Conservation (phyloP, 192 early-diverging fungal genomes). For the Podila minutissima region DNA sequence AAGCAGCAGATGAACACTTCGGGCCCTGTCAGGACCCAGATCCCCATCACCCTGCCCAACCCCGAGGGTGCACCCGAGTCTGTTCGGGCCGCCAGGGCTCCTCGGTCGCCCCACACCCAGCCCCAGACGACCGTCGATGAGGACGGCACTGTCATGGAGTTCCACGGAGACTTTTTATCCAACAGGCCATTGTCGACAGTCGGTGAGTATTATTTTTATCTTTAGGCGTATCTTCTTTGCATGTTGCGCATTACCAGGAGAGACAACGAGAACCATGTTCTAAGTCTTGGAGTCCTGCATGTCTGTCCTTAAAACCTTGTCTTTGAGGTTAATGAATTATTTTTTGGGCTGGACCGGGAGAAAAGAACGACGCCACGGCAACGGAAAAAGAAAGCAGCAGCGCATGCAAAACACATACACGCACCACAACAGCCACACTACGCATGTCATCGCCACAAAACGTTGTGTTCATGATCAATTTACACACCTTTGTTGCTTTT, state of each 20-base stretch:
- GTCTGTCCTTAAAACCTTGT: conserved; percentile 10
- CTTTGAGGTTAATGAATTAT: conserved; percentile 24
- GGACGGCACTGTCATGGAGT: conserved; percentile 43
- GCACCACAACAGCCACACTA: too few relatives aligned
- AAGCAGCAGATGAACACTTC: conserved; percentile 49
- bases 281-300: too few relatives aligned
- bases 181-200: conserved; percentile 56
- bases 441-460: too few relatives aligned
- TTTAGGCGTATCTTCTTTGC: neutral
- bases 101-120: neutral
- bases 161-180: conserved; percentile 11
- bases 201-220: conserved; percentile 34
- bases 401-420: conserved; percentile 11
- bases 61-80: neutral
- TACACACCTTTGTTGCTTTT: too few relatives aligned
- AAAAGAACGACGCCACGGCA: neutral
- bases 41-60: conserved; percentile 51
- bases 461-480: too few relatives aligned
- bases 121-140: neutral
- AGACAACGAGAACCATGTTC: too few relatives aligned
- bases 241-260: neutral
- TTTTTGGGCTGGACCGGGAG: conserved; percentile 25
- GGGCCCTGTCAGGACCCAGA: conserved; percentile 13
- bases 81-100: neutral
- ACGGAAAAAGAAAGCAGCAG: conserved; percentile 21